Evolutionary conservation across 345 rosid species (phyloP).

Genomic region (rapeseed (Brassica napus)): DNA sequence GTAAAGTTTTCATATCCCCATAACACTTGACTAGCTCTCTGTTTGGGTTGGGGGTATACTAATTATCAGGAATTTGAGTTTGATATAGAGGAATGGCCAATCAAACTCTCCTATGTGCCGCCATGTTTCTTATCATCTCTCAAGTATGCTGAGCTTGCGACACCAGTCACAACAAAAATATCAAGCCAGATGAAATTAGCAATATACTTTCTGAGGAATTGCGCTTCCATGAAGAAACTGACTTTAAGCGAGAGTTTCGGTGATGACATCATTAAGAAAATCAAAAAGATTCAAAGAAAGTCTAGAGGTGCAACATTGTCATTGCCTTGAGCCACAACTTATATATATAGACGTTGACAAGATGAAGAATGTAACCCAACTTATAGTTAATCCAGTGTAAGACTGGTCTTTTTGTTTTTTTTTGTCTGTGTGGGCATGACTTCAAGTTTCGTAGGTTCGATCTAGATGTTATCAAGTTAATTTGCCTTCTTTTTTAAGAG

Average conservation of each 20-base stretch:
- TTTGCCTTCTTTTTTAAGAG: neutral
- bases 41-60: too few species aligned
- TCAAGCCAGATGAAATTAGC: neutral
- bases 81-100: neutral
- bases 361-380: neutral
- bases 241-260: neutral
- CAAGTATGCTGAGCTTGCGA: neutral
- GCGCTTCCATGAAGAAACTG: neutral
- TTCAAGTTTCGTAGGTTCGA: neutral
- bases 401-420: neutral
- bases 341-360: neutral
- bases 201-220: neutral
- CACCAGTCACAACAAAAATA: neutral
- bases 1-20: too few species aligned
- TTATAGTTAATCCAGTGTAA: neutral
- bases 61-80: neutral
- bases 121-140: neutral
- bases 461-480: neutral
- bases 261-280: neutral
- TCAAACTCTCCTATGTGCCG: neutral
- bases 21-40: too few species aligned
- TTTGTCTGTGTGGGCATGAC: too few species aligned
- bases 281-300: neutral
- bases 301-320: neutral
- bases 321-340: neutral